phyloP scores from a whole-genome alignment of 495 filamentous ascomycete genomes.

The Neurospora pannonica region DNA sequence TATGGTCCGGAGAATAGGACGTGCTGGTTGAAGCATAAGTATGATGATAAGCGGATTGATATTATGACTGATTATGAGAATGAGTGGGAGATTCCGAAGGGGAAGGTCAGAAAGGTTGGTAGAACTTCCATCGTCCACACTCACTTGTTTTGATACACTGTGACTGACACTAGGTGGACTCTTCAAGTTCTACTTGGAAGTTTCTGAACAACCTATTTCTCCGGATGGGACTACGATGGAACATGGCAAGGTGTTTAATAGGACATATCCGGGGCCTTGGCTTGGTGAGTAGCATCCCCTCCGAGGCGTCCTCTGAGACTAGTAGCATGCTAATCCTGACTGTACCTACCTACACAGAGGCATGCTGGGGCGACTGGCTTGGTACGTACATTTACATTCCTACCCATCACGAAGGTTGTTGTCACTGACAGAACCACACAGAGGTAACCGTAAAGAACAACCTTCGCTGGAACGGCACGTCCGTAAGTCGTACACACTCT shows the following conservation, averaged over 20 bases:
- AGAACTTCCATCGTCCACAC: rapidly evolving
- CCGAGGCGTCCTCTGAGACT: background rate
- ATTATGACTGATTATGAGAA: constrained; percentile 9
- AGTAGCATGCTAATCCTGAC: background rate
- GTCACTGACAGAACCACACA: background rate
- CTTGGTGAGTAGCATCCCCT: background rate
- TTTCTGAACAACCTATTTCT: constrained; percentile 7
- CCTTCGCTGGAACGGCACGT: constrained; percentile 8
- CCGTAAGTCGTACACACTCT: no score
- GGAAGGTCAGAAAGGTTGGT: background rate
- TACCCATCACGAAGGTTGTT: background rate
- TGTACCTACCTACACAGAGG: background rate
- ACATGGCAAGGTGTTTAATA: constrained; percentile 9
- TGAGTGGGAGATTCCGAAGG: background rate
- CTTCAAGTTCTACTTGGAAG: constrained; percentile 4
- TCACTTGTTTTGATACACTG: background rate
- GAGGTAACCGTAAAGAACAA: constrained; percentile 8
- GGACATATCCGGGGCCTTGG: constrained; percentile 7
- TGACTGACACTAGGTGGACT: background rate
- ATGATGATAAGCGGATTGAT: constrained; percentile 1
- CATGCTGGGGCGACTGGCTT: constrained; percentile 6
- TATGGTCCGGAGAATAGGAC: constrained; percentile 1
- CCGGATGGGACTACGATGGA: constrained; percentile 9
- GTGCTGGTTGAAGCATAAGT: constrained; percentile 5
- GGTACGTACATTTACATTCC: background rate